Evolutionary conservation across 1,284 basidiomycete species (phyloP).

Genomic region (Ceratobasidium theobromae): DNA sequence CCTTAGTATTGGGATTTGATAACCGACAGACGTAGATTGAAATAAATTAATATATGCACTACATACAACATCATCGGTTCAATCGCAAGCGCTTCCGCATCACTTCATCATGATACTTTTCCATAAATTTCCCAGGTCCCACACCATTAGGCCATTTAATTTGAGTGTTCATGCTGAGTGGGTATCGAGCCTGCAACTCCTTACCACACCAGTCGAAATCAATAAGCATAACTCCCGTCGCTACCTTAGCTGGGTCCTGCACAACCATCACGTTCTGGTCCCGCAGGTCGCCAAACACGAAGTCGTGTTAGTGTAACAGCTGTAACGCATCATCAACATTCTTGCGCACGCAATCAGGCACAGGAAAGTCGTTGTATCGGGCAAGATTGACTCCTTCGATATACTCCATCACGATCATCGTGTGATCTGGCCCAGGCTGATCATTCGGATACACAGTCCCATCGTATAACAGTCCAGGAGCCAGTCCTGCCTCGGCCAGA

Average conservation of each 20-base stretch:
- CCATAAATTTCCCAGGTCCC: too few relatives aligned
- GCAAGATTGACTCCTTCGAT: neutral
- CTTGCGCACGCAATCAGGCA: neutral
- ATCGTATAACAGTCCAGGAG: too few relatives aligned
- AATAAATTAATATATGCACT: too few relatives aligned
- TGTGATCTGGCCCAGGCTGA: neutral
- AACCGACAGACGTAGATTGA: too few relatives aligned
- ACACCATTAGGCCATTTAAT: too few relatives aligned
- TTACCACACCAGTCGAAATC: constrained; percentile 27
- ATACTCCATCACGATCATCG: neutral
- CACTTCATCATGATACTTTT: too few relatives aligned
- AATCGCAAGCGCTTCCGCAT: too few relatives aligned
- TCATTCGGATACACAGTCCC: too few relatives aligned
- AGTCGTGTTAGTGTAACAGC: neutral
- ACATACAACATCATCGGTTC: too few relatives aligned
- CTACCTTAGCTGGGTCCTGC: neutral
- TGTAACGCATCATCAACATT: constrained; percentile 4
- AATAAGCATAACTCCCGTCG: neutral
- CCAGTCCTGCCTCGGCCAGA: too few relatives aligned
- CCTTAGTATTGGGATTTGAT: too few relatives aligned
- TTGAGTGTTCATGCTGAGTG: neutral
- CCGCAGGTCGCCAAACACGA: constrained; percentile 25
- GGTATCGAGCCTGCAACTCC: neutral
- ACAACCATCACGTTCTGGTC: constrained; percentile 19
- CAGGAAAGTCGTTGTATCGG: neutral